These are phyloP conservation scores for Waltiozyma sp. DNA, from an alignment of 1,139 yeast species.

Conservation along the genomic window DNA sequence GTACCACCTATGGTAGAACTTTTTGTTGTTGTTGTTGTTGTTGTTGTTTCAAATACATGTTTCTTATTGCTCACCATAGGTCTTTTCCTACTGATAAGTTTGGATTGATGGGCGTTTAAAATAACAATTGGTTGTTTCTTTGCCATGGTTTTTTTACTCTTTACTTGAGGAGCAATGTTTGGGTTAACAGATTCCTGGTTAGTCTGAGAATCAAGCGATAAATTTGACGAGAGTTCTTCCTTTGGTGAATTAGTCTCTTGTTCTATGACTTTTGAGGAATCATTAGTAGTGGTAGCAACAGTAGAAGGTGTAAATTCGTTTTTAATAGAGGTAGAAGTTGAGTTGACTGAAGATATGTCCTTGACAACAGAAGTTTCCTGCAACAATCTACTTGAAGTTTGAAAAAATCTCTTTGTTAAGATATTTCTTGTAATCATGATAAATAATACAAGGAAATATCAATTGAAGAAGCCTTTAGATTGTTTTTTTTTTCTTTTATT, in stretches of 20 bases:
- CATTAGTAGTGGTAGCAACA: not conserved
- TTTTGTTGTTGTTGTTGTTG: not conserved
- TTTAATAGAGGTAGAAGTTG: not conserved
- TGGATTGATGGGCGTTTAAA: slow-evolving; percentile 13
- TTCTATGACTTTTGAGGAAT: too few relatives aligned
- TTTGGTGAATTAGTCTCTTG: too few relatives aligned
- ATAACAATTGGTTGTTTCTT: slow-evolving; percentile 14
- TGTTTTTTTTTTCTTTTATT: too few relatives aligned
- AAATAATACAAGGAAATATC: too few relatives aligned
- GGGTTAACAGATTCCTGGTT: not conserved
- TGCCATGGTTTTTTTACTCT: slow-evolving; percentile 16
- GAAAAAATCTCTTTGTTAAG: not conserved
- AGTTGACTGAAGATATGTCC: not conserved
- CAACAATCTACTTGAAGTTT: not conserved
- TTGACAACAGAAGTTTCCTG: not conserved
- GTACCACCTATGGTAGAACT: slow-evolving; percentile 1
- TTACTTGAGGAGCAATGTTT: slow-evolving; percentile 5
- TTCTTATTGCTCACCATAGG: not conserved
- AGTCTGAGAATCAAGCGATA: not conserved
- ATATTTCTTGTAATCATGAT: not conserved
- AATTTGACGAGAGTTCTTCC: too few relatives aligned
- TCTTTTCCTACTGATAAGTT: slow-evolving; percentile 4
- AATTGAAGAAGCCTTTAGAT: too few relatives aligned
- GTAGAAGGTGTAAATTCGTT: not conserved
- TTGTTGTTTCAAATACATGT: not conserved